These are phyloP conservation scores for Agrocybe praecox DNA, from an alignment of 768 basidiomycete genomes.

Conservation along the genomic window DNA sequence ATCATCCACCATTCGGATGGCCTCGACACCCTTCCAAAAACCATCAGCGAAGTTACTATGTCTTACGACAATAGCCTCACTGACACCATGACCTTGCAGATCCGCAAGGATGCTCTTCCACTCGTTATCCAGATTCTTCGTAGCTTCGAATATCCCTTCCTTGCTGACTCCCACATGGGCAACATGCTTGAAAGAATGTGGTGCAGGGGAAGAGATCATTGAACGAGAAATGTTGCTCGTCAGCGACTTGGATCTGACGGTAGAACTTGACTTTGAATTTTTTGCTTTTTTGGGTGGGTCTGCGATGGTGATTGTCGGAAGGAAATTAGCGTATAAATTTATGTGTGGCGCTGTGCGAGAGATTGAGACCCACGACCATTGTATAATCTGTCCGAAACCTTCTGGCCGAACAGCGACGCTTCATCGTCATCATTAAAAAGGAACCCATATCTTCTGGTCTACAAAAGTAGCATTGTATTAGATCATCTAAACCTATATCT, in stretches of 20 bases:
- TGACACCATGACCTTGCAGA: conserved; percentile 31
- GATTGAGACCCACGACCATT: conserved; percentile 24
- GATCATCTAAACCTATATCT: no score
- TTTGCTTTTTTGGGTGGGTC: conserved; percentile 25
- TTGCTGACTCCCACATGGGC: conserved; percentile 62
- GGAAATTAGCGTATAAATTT: conserved; percentile 12
- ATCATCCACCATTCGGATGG: conserved; percentile 18
- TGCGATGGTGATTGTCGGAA: conserved; percentile 6
- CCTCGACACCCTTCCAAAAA: conserved; percentile 33
- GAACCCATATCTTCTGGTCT: conserved; percentile 58
- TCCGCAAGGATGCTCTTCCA: conserved; percentile 49
- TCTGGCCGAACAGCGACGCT: conserved; percentile 40
- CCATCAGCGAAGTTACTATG: conserved; percentile 32
- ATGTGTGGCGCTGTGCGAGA: neutral
- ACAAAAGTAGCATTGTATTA: conserved; percentile 14
- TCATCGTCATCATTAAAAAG: conserved; percentile 53
- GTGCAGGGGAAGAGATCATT: conserved; percentile 59
- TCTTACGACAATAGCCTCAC: conserved; percentile 24
- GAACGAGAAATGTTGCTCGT: conserved; percentile 32
- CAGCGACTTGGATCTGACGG: conserved; percentile 27
- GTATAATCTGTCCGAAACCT: conserved; percentile 34
- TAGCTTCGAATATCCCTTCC: conserved; percentile 53
- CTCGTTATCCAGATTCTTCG: conserved; percentile 52
- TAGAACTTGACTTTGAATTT: conserved; percentile 39
- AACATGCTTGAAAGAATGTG: conserved; percentile 67